These are phyloP conservation scores for Blastobotrys proliferans DNA, from an alignment of 1,139 yeast species.

Conservation along the genomic window DNA sequence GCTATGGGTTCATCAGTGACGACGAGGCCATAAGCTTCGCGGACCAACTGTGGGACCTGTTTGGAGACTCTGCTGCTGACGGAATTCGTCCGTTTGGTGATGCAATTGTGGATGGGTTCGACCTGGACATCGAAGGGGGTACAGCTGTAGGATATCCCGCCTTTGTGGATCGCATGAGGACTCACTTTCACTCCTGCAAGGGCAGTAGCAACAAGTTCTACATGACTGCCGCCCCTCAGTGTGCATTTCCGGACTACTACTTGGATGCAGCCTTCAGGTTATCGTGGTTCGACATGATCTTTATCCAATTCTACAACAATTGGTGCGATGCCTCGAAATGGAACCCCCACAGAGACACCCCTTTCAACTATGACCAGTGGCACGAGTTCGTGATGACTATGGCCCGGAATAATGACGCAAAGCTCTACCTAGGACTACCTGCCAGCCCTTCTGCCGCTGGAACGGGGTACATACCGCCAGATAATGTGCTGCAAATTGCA, in stretches of 20 bases:
- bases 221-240: conserved; percentile 91
- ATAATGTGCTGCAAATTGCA: conserved; percentile 21
- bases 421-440: conserved; percentile 66
- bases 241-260: conserved; percentile 85
- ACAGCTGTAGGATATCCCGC: conserved; percentile 50
- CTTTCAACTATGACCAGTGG: conserved; percentile 85
- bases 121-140: conserved; percentile 62
- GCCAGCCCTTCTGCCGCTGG: conserved; percentile 65
- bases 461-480: conserved; percentile 51
- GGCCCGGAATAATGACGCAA: conserved; percentile 56
- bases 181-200: conserved; percentile 41
- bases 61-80: conserved; percentile 66
- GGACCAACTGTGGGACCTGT: conserved; percentile 69
- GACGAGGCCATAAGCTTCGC: conserved; percentile 65
- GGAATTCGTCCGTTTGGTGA: conserved; percentile 68
- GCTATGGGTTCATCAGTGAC: conserved; percentile 66
- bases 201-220: too few species aligned
- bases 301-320: conserved; percentile 90
- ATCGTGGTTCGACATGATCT: conserved; percentile 74
- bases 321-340: conserved; percentile 47
- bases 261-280: conserved; percentile 61
- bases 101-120: conserved; percentile 64
- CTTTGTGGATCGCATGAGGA: conserved; percentile 50
- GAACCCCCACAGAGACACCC: conserved; percentile 32
- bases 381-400: conserved; percentile 57